Evolutionary conservation across 495 filamentous ascomycete species (phyloP), one percentile per base, ranked within the genome.

Genomic region (Opeltia flavorubescens): DNA sequence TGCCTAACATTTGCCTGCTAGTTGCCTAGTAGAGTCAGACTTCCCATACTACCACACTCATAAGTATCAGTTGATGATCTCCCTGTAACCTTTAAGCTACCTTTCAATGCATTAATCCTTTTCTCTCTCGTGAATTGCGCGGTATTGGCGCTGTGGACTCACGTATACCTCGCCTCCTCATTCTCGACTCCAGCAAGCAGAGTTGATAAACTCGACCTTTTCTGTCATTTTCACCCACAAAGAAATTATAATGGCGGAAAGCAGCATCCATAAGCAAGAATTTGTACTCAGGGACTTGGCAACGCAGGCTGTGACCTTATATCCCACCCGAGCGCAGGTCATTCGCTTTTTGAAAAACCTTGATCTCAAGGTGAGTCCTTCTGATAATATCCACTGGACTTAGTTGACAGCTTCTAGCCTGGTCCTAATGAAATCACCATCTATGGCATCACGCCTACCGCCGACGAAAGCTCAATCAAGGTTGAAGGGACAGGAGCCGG

Each of bases 391-490:
- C 12, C 4, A 26, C 33, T 38, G n/a, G 45, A 31, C 33, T 23
- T 17, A 20, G 23, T 43, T 11, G n/a, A 31, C 26, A 17, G 8
- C 18, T 46, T 40, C 41, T 52, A 83, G 71, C 68, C 71, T 20
- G 79, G 78, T 8, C 53, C 70, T 18, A 81, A 81, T 54, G 70
- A 83, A 48, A 75, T 89, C 48, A 75, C 69, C 5, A 67, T 87
- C 24, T 56, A 74, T 12, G 84, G 80, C 12, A 65, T 86, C 24
- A 75, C 77, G 5, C 80, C 78, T 2, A 74, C 70, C 11, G 66
- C 74, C 31, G 78, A 84, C 48, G 66, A 77, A 52, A 67, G 79
- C 55, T 83, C 78, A 26, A 76, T 85, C 62, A 81, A 81, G 52
- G 76, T 86, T 47, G 78, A 82, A 53, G 80, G 79, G 44, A 76